Evolutionary conservation across 208 protist genomes (phyloP).

Genomic region (Wallacemonas rigidus): DNA sequence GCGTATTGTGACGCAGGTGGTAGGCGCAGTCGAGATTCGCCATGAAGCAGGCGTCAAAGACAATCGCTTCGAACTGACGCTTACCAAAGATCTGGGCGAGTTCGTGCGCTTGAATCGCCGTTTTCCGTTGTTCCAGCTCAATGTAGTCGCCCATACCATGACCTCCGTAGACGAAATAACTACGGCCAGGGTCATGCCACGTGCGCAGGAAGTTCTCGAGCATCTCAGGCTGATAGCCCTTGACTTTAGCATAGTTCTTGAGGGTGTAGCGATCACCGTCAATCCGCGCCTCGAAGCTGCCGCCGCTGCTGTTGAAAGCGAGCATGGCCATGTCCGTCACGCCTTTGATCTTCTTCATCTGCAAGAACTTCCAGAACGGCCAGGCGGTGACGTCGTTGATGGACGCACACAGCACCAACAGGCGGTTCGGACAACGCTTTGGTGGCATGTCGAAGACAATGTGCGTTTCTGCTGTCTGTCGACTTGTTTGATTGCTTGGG

Average conservation of each 20-base stretch:
- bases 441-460: slow-evolving; percentile 17
- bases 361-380: slow-evolving; percentile 90
- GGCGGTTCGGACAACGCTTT: slow-evolving; percentile 41
- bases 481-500: background rate
- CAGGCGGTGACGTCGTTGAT: slow-evolving; percentile 88
- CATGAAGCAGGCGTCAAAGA: slow-evolving; percentile 91
- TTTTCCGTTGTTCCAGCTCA: slow-evolving; percentile 64
- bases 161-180: slow-evolving; percentile 87
- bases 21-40: slow-evolving; percentile 85
- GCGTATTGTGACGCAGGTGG: slow-evolving; percentile 81
- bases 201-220: slow-evolving; percentile 62
- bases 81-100: slow-evolving; percentile 65
- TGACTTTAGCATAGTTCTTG: slow-evolving; percentile 73
- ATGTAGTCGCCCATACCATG: slow-evolving; percentile 91
- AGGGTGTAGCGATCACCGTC: slow-evolving; percentile 66
- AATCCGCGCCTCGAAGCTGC: slow-evolving; percentile 86
- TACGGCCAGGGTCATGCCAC: slow-evolving; percentile 69
- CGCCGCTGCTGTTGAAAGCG: slow-evolving; percentile 85
- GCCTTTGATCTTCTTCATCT: slow-evolving; percentile 82
- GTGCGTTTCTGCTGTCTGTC: slow-evolving; percentile 1
- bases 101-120: slow-evolving; percentile 74
- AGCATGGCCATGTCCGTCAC: slow-evolving; percentile 80
- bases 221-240: slow-evolving; percentile 69
- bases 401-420: slow-evolving; percentile 76
- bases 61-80: slow-evolving; percentile 75